Percentiles rank a stretch among this genome's conserved stretches.
Evolutionary conservation across 179 eudicot species (phyloP).

Genomic region (Vitellaria paradoxa): DNA sequence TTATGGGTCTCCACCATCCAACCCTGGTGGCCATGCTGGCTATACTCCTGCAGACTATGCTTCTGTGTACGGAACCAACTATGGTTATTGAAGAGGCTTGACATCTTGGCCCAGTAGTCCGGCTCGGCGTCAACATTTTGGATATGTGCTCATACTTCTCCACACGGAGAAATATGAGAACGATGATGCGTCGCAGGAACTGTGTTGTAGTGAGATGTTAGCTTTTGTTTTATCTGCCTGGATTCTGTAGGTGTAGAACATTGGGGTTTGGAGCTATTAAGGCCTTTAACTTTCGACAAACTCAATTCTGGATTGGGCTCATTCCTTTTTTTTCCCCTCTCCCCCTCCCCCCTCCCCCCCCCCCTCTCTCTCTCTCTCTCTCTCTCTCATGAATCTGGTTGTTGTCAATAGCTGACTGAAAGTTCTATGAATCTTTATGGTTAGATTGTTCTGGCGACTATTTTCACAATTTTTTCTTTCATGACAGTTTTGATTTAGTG

Average conservation of each 20-base stretch:
- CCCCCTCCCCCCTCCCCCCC: too few species aligned
- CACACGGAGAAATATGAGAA: not conserved
- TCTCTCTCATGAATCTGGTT: not conserved
- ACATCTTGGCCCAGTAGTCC: not conserved
- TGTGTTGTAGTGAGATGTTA: not conserved
- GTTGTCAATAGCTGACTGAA: not conserved
- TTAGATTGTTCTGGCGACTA: not conserved
- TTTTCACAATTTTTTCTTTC: too few species aligned
- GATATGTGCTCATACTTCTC: not conserved
- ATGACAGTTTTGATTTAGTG: too few species aligned
- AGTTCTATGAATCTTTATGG: not conserved
- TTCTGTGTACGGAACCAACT: conserved; percentile 28
- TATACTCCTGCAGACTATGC: conserved; percentile 36
- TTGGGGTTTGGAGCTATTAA: not conserved
- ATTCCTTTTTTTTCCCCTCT: not conserved
- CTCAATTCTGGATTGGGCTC: not conserved
- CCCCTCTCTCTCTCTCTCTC: too few species aligned
- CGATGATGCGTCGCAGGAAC: not conserved
- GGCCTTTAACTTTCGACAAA: not conserved
- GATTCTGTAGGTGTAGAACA: not conserved
- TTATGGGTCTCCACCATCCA: conserved; percentile 24
- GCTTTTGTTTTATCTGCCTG: not conserved
- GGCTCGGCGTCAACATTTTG: not conserved
- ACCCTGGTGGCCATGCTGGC: conserved; percentile 22
- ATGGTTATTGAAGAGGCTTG: conserved; percentile 28